Base-by-base conservation (phyloP, 768 basidiomycete genomes). In the Lentinula edodes region DNA sequence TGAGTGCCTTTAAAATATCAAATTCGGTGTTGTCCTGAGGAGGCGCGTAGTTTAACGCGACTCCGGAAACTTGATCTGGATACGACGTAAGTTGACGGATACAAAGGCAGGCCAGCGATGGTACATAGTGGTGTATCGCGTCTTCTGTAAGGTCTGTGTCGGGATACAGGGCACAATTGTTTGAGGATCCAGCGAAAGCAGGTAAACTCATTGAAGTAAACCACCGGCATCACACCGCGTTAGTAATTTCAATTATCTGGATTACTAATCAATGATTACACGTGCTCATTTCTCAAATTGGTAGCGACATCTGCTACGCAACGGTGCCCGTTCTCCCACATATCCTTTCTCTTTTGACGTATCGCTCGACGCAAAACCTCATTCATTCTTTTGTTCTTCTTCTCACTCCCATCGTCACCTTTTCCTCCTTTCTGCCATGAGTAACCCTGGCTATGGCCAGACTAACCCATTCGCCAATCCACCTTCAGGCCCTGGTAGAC, bases 401-500 rank as follows among this genome's bases (percentile, higher is more conserved):
- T 68, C 58, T 69, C 69, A 50, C 48, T 41, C 5, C 48, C 12
- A 16, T 38, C 43, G n/a, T 16, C 38, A 20, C 38, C 35, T 60
- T n/a, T 41, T 41, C 39, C 23, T 65, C 41, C 45, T 54, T 51
- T 58, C 64, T 54, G 43, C 41, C 64, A 72, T 75, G 69, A 70
- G 76, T 63, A 67, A 72, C 54, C 72, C 72, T 62, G 77, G 77
- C 65, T 78, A 79, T 66, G 79, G 81, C 69, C 64, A 69, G 65
- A 65, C 68, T n/a, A 70, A 71, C 65, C 71, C 69, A 28, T 73
- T 71, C 57, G 58, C 67, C 0, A 71, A 66, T 38, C 52, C 67
- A 32, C 64, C 64, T 36, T 28, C 28, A 28, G 63, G 62, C 34
- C 65, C 55, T n/a, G 64, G 60, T 18, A 46, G 32, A 18, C 65